Conservation (phyloP, 495 filamentous ascomycete genomes). For the Staphylotrichum tortipilum region DNA sequence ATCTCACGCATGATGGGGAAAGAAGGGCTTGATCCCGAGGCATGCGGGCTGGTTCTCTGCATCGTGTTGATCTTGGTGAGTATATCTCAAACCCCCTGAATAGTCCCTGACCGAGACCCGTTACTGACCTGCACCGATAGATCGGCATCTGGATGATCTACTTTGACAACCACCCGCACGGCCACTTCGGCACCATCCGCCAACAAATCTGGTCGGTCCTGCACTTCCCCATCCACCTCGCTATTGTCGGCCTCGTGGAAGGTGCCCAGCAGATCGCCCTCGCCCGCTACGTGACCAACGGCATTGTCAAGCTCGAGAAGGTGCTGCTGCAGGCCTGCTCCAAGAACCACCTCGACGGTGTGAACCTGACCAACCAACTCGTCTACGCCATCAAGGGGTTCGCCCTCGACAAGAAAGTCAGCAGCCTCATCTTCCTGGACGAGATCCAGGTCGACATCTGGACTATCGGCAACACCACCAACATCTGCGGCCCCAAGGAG, state of each 20-base stretch:
- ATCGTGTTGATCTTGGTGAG: conserved; percentile 27
- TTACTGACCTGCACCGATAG: not conserved
- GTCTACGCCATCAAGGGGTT: conserved; percentile 6
- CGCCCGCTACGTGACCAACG: conserved; percentile 16
- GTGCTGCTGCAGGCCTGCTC: conserved; percentile 11
- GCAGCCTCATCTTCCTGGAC: conserved; percentile 9
- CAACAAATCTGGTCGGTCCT: conserved; percentile 57
- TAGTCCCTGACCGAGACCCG: too few species aligned
- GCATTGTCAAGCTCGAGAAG: conserved; percentile 6
- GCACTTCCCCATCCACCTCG: conserved; percentile 59
- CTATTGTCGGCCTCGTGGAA: conserved; percentile 53
- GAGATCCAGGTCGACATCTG: not conserved
- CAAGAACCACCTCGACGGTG: conserved; percentile 24
- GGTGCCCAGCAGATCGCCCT: conserved; percentile 37
- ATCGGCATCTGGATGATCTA: conserved; percentile 51
- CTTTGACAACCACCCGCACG: conserved; percentile 47
- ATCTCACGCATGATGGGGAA: conserved; percentile 21
- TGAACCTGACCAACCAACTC: conserved; percentile 8
- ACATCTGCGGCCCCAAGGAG: conserved; percentile 8
- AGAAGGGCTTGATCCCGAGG: conserved; percentile 7
- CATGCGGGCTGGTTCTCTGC: conserved; percentile 17
- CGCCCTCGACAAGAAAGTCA: conserved; percentile 17
- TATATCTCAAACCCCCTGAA: too few species aligned
- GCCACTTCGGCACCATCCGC: conserved; percentile 44
- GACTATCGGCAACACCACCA: conserved; percentile 5